Conservation (phyloP, 192 early-diverging fungal species). For the Umbelopsis ramanniana region DNA sequence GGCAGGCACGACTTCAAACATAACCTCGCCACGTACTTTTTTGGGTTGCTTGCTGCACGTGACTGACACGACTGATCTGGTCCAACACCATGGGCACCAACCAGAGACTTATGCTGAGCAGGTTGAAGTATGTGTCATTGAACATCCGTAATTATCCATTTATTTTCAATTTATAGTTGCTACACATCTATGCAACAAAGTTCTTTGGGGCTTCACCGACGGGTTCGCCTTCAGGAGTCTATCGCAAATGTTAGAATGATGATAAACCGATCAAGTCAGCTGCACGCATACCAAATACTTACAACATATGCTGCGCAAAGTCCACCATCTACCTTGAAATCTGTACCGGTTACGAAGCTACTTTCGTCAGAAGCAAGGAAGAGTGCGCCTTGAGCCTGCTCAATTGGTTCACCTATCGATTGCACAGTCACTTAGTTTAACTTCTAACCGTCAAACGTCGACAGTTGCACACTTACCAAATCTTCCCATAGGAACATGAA, state of each 20-base stretch:
- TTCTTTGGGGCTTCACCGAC: constrained; percentile 36
- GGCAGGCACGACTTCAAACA: too few species aligned
- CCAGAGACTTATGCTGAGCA: not conserved
- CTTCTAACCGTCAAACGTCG: not conserved
- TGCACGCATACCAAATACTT: constrained; percentile 21
- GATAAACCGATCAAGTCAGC: not conserved
- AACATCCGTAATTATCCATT: not conserved
- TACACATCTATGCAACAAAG: constrained; percentile 29
- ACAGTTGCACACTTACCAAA: constrained; percentile 60
- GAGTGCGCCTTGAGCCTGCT: constrained; percentile 80
- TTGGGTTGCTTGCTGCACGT: too few species aligned
- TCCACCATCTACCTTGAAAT: constrained; percentile 84
- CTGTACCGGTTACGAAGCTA: constrained; percentile 79
- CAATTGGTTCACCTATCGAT: constrained; percentile 75
- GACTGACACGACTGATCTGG: too few species aligned
- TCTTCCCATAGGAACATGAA: constrained; percentile 82
- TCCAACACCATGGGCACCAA: too few species aligned
- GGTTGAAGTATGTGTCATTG: not conserved
- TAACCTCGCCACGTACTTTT: too few species aligned
- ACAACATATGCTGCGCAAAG: constrained; percentile 76
- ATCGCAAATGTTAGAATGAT: not conserved
- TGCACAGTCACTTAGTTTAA: not conserved
- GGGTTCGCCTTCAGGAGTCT: constrained; percentile 52
- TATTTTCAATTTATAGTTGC: not conserved
- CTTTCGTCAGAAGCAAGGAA: constrained; percentile 84